These are phyloP conservation scores for Coemansia sp. DNA, from an alignment of 192 early-diverging fungal species.

Conservation along the genomic window DNA sequence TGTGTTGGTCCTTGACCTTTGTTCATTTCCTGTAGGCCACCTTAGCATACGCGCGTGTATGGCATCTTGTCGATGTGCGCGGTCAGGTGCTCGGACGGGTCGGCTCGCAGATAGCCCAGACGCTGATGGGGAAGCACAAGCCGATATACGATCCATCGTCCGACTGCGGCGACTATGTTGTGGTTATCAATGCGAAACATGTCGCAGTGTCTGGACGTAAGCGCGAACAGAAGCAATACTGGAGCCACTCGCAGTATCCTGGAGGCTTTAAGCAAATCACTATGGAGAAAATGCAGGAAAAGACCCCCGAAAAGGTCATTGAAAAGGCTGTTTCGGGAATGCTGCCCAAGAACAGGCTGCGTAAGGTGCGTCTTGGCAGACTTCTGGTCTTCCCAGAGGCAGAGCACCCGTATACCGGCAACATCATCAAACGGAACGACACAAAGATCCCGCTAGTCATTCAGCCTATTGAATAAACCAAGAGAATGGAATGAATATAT, in stretches of 20 bases:
- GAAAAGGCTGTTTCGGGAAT: conserved; percentile 92
- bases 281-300: conserved; percentile 73
- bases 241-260: conserved; percentile 83
- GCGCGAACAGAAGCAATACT: conserved; percentile 82
- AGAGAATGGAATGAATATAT: too few species aligned
- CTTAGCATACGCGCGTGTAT: conserved; percentile 84
- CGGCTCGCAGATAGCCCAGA: conserved; percentile 81
- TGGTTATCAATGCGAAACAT: conserved; percentile 89
- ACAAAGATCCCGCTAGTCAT: conserved; percentile 55
- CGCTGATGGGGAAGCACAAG: conserved; percentile 97
- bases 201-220: conserved; percentile 83
- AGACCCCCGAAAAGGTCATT: conserved; percentile 78
- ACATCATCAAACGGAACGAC: conserved; percentile 83
- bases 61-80: conserved; percentile 90
- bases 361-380: conserved; percentile 74
- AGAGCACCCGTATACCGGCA: conserved; percentile 84
- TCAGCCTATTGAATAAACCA: conserved; percentile 31
- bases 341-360: conserved; percentile 92
- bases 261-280: conserved; percentile 83
- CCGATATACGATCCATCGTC: conserved; percentile 86
- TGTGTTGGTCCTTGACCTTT: neutral
- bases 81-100: conserved; percentile 87
- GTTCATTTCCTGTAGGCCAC: conserved; percentile 60
- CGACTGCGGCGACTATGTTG: conserved; percentile 96
- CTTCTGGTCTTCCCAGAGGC: conserved; percentile 82